Base-by-base conservation (phyloP, 2,329 filamentous ascomycete species). In the Paraphoma sp. region DNA sequence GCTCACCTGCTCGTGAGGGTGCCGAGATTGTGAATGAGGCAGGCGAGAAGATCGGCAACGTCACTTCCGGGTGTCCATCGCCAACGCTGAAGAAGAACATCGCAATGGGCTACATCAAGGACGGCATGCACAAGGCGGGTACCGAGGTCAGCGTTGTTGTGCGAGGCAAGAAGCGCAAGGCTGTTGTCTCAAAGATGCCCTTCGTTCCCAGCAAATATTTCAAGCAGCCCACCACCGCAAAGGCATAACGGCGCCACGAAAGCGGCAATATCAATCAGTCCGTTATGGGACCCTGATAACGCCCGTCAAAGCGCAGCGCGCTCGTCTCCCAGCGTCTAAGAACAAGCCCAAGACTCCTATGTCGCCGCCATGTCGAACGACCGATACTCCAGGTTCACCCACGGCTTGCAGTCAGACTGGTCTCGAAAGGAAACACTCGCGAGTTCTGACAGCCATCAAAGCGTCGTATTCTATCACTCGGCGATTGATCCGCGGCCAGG, bases 21-120 rank as follows among this genome's bases (percentile, higher is more conserved):
- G 92, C 90, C 9, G 84, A 92, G 69, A 89, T 99, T 59, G 82
- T 93, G 31, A 82, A 84, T 65, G 80, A 84, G 57, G 83, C 86
- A 6, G 87, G 86, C 31, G 75, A 89, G 65, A 85, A 86, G 66
- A 84, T 98, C 53, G 95, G 95, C 12, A 84, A 82, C 36, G 83
- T 99, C 60, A 99, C 95, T 5, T 96, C 92, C 66, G 95, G 95
- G 14, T 91, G 92, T 64, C 95, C 95, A 0, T 93, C 90, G 72
- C 95, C 95, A 2, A 91, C 89, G 0, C 80, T 97, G 46, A 88
- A 89, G 62, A 90, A 90, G 82, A 97, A 98, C 77, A 94, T 99
- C 60, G 93, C 94, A 54, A 99, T 99, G 95, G 95, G 89, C 0
- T 97, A 97, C 73, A 83, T 97, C 72, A 87, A 87, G 78, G 87